Conservation (phyloP, 2,329 filamentous ascomycete genomes). For the Talaromyces marneffei region DNA sequence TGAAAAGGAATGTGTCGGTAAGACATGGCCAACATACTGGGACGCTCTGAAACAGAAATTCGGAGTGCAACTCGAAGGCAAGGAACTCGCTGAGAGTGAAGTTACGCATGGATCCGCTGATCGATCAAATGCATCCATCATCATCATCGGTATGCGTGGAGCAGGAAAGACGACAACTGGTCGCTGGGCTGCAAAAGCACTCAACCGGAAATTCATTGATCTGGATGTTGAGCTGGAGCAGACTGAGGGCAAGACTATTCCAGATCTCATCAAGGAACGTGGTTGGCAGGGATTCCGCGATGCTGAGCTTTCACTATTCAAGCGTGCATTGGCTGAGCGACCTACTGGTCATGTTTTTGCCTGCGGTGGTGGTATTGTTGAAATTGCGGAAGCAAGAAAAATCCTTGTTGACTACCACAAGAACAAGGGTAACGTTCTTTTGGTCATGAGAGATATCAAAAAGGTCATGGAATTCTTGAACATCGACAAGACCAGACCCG, state of each 20-base stretch:
- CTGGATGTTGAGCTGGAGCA: slow-evolving; percentile 82
- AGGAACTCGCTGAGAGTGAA: slow-evolving; percentile 50
- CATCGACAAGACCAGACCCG: slow-evolving; percentile 82
- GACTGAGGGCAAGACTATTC: slow-evolving; percentile 68
- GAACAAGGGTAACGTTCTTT: slow-evolving; percentile 73
- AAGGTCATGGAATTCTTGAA: slow-evolving; percentile 84
- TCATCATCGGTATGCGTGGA: slow-evolving; percentile 95
- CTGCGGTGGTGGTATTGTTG: slow-evolving; percentile 89
- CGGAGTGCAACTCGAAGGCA: slow-evolving; percentile 67
- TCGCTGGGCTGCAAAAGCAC: slow-evolving; percentile 69
- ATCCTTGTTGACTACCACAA: slow-evolving; percentile 68
- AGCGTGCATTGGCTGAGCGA: slow-evolving; percentile 67
- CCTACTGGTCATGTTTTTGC: slow-evolving; percentile 76
- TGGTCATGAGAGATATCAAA: slow-evolving; percentile 81
- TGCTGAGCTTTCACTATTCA: slow-evolving; percentile 69
- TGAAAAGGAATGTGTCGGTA: slow-evolving; percentile 88
- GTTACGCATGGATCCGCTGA: slow-evolving; percentile 32
- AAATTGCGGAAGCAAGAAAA: slow-evolving; percentile 71
- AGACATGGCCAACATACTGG: slow-evolving; percentile 99
- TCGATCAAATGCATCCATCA: slow-evolving; percentile 60
- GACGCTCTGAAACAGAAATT: slow-evolving; percentile 77
- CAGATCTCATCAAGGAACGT: slow-evolving; percentile 69
- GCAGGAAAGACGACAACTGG: slow-evolving; percentile 95
- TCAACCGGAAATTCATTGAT: slow-evolving; percentile 75
- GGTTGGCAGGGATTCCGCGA: slow-evolving; percentile 88